Percentiles rank a stretch among this genome's conserved stretches.
phyloP scores from a whole-genome alignment of 164 flowering plant species.

The Pachysandra terminalis region DNA sequence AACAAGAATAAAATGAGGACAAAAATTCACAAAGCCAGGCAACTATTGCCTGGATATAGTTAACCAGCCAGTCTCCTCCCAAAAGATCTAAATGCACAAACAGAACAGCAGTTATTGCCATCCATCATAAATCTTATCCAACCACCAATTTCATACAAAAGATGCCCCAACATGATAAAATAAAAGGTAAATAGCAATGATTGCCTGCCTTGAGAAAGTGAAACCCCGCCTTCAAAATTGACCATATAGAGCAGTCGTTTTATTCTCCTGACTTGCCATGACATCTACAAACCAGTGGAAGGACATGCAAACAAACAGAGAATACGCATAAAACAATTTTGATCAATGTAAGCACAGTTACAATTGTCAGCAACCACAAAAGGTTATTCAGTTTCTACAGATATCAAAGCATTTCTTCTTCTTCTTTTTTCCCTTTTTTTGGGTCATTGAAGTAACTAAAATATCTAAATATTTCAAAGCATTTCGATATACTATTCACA shows the following conservation, averaged over 20 bases:
- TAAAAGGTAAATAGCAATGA: slow-evolving; percentile 44
- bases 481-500: slow-evolving; percentile 16
- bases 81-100: neutral
- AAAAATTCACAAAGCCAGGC: neutral
- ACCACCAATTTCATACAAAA: slow-evolving; percentile 19
- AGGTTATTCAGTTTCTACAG: slow-evolving; percentile 13
- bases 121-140: slow-evolving; percentile 16
- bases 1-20: no score
- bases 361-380: slow-evolving; percentile 33
- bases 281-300: slow-evolving; percentile 79
- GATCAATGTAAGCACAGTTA: slow-evolving; percentile 30
- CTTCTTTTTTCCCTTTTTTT: no score
- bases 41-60: neutral
- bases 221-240: slow-evolving; percentile 72
- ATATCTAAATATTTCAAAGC: slow-evolving; percentile 9
- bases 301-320: slow-evolving; percentile 68
- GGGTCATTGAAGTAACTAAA: no score
- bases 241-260: slow-evolving; percentile 73
- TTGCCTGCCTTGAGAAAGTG: slow-evolving; percentile 84
- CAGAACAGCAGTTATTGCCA: slow-evolving; percentile 5
- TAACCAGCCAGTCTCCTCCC: neutral
- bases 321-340: slow-evolving; percentile 51
- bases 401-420: neutral
- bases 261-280: slow-evolving; percentile 70
- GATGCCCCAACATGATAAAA: slow-evolving; percentile 31